Evolutionary conservation across 2,329 filamentous ascomycete species (phyloP).

Genomic region (Aspergillus sp.): DNA sequence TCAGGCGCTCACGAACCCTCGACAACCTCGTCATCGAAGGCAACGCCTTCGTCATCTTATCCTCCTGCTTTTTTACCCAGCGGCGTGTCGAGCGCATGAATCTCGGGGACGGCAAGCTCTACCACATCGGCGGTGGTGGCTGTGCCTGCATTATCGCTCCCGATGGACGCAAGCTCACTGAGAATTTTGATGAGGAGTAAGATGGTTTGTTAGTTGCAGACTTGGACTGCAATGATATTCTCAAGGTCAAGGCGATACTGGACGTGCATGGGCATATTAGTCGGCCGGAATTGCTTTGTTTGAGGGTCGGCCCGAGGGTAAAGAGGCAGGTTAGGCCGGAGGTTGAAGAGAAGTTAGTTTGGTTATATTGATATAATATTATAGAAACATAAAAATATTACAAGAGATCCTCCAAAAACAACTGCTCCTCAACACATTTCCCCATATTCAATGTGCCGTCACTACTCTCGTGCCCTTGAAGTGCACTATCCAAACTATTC

Average conservation of each 20-base stretch:
- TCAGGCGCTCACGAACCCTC: constrained; percentile 40
- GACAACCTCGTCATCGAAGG: constrained; percentile 52
- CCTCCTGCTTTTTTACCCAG: constrained; percentile 42
- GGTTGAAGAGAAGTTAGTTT: not conserved
- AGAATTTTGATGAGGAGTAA: constrained; percentile 27
- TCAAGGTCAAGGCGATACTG: constrained; percentile 9
- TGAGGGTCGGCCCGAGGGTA: not conserved
- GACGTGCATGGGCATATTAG: not conserved
- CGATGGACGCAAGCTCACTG: constrained; percentile 43
- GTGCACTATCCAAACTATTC: not conserved
- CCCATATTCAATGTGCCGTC: not conserved
- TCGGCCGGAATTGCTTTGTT: not conserved
- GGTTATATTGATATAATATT: not conserved
- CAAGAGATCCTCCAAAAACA: not conserved
- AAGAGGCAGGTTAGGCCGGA: not conserved
- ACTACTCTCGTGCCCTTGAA: not conserved
- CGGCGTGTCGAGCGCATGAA: constrained; percentile 40
- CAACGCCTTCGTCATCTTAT: constrained; percentile 49
- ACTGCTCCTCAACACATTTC: not conserved
- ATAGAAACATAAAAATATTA: not conserved
- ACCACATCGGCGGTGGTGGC: constrained; percentile 38
- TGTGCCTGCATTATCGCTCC: constrained; percentile 45
- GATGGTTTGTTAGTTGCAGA: constrained; percentile 47
- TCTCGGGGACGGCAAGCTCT: constrained; percentile 36
- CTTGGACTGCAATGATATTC: constrained; percentile 39